Evolutionary conservation across 139 green algal species (phyloP).

Genomic region (Astrephomene gubernaculifera): DNA sequence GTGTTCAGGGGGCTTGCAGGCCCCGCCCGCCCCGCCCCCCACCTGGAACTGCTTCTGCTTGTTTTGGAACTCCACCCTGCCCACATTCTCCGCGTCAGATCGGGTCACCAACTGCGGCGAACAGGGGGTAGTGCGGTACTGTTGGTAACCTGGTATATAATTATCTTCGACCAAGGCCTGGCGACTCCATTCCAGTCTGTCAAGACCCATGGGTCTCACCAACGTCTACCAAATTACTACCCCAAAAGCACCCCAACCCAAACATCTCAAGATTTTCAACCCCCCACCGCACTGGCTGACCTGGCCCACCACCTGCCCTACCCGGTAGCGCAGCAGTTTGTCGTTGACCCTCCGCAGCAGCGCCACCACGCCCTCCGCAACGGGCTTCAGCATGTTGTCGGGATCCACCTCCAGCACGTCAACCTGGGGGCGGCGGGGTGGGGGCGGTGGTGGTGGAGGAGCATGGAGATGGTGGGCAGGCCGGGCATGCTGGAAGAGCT

Average conservation of each 20-base stretch:
- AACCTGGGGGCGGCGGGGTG: neutral
- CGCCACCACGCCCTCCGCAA: slow-evolving; percentile 59
- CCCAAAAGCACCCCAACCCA: too few species aligned
- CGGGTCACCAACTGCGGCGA: slow-evolving; percentile 9
- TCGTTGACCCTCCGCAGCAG: slow-evolving; percentile 45
- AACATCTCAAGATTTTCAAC: too few species aligned
- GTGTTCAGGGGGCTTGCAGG: neutral
- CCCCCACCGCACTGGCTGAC: too few species aligned
- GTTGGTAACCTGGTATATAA: neutral
- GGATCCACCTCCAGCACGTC: slow-evolving; percentile 43
- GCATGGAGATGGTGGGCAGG: too few species aligned
- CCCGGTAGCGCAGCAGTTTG: slow-evolving; percentile 1
- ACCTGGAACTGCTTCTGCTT: slow-evolving; percentile 36
- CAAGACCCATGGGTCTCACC: too few species aligned
- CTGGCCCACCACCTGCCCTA: too few species aligned
- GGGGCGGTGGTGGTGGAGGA: neutral
- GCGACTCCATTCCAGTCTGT: too few species aligned
- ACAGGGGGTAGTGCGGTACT: neutral
- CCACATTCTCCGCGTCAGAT: slow-evolving; percentile 1
- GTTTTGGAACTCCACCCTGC: slow-evolving; percentile 3
- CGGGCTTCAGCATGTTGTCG: slow-evolving; percentile 43
- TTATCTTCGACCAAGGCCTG: too few species aligned
- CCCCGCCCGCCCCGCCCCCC: neutral
- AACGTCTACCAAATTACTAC: too few species aligned
- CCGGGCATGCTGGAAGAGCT: neutral